A percentile compares a stretch with the other conserved stretches of the same genome.
Conservation (phyloP, 2,329 filamentous ascomycete species). For the Monosporascus sp. region DNA sequence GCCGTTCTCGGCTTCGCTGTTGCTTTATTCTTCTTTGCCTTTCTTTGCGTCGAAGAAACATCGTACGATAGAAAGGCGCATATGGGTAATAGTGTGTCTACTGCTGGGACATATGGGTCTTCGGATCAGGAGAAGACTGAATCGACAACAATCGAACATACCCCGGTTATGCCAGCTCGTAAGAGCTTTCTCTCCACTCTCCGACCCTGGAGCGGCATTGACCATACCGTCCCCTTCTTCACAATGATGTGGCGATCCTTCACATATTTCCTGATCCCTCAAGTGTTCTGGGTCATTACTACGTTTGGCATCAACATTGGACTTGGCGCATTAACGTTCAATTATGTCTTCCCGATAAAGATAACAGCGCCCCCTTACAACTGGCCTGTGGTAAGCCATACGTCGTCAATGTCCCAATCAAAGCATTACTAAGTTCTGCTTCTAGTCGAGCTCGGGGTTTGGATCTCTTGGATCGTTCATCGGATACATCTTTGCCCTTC, state of each 20-base stretch:
- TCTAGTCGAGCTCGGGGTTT: conserved; percentile 21
- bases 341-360: conserved; percentile 39
- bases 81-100: conserved; percentile 3
- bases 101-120: conserved; percentile 8
- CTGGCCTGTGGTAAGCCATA: conserved; percentile 30
- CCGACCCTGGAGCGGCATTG: conserved; percentile 30
- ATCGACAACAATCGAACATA: conserved; percentile 11
- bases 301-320: conserved; percentile 42
- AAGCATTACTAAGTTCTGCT: conserved; percentile 2
- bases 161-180: conserved; percentile 21
- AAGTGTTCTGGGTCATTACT: conserved; percentile 40
- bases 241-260: conserved; percentile 36
- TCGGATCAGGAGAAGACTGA: conserved; percentile 20
- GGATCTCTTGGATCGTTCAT: conserved; percentile 28
- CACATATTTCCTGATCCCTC: conserved; percentile 37
- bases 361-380: conserved; percentile 36
- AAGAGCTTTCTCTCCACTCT: conserved; percentile 35
- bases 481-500: conserved; percentile 33
- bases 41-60: conserved; percentile 48
- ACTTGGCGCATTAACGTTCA: conserved; percentile 38
- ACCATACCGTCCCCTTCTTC: conserved; percentile 33
- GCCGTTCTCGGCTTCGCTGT: conserved; percentile 51
- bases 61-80: conserved; percentile 32
- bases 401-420: neutral
- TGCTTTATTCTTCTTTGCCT: conserved; percentile 37